These are phyloP conservation scores for Eudorina sp. DNA, from an alignment of 139 green algal species.

Conservation along the genomic window DNA sequence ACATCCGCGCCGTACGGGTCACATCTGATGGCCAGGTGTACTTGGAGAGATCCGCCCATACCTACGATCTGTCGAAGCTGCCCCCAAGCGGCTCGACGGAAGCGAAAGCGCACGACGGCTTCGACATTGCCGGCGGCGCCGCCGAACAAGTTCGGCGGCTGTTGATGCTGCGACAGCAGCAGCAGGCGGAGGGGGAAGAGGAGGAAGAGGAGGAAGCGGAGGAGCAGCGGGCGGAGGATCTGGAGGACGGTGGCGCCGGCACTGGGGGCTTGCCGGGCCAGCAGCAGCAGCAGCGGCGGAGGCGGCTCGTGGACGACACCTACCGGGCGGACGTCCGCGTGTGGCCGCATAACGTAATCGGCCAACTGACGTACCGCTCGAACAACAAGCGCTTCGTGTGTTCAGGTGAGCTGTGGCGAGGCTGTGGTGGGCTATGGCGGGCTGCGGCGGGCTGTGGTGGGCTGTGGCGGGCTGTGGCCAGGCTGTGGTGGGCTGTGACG, in stretches of 20 bases:
- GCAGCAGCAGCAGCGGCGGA: constrained; percentile 2
- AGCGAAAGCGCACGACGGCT: neutral
- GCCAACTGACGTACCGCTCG: neutral
- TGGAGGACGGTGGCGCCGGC: neutral
- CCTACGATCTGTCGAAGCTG: neutral
- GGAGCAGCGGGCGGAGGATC: neutral
- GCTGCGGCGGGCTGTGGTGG: too few species aligned
- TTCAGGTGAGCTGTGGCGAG: neutral
- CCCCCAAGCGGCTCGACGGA: neutral
- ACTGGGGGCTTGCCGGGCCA: too few species aligned
- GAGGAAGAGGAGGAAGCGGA: too few species aligned
- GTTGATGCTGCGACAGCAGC: neutral
- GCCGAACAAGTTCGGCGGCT: too few species aligned
- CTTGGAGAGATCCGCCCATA: neutral
- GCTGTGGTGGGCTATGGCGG: too few species aligned
- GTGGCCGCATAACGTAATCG: constrained; percentile 16
- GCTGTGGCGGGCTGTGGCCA: too few species aligned
- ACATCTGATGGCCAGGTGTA: neutral
- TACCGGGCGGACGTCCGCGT: neutral
- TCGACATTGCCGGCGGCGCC: too few species aligned
- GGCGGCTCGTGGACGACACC: constrained; percentile 1
- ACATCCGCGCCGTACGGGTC: neutral
- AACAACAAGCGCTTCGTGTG: neutral
- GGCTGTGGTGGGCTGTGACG: too few species aligned
- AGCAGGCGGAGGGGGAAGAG: neutral